These are phyloP conservation scores for Trametes hirsuta DNA, from an alignment of 1,284 basidiomycete genomes.

Conservation along the genomic window DNA sequence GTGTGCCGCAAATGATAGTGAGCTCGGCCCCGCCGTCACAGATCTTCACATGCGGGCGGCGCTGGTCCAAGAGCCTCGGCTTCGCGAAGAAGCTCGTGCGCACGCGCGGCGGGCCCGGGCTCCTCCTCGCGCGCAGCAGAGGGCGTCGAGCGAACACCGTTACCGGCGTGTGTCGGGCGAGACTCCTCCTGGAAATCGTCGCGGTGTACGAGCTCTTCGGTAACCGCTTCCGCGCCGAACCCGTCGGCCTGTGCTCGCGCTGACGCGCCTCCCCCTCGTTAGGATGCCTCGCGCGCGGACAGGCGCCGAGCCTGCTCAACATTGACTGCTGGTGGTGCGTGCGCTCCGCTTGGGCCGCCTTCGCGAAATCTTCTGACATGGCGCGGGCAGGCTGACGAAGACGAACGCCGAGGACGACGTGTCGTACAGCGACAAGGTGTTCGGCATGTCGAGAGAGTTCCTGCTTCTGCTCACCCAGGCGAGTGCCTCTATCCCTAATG, in stretches of 20 bases:
- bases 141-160: conserved; percentile 34
- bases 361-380: conserved; percentile 18
- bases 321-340: conserved; percentile 46
- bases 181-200: conserved; percentile 48
- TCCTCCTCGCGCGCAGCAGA: conserved; percentile 42
- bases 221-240: conserved; percentile 17
- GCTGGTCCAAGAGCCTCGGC: conserved; percentile 46
- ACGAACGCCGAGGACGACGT: conserved; percentile 37
- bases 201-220: conserved; percentile 51
- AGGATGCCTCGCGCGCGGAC: conserved; percentile 45
- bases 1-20: conserved; percentile 6
- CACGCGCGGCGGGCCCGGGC: conserved; percentile 42
- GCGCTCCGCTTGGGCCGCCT: not conserved
- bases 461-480: conserved; percentile 38
- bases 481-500: conserved; percentile 4
- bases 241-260: not conserved
- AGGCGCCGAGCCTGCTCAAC: conserved; percentile 44
- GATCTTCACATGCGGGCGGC: conserved; percentile 49
- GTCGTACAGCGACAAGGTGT: conserved; percentile 49
- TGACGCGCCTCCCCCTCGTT: conserved; percentile 1
- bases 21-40: conserved; percentile 26
- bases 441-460: conserved; percentile 44
- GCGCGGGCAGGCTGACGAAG: conserved; percentile 23
- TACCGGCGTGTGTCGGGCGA: conserved; percentile 41
- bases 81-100: conserved; percentile 45